Conservation (phyloP, 2,329 filamentous ascomycete genomes). For the Sarocladiaceae sp. region DNA sequence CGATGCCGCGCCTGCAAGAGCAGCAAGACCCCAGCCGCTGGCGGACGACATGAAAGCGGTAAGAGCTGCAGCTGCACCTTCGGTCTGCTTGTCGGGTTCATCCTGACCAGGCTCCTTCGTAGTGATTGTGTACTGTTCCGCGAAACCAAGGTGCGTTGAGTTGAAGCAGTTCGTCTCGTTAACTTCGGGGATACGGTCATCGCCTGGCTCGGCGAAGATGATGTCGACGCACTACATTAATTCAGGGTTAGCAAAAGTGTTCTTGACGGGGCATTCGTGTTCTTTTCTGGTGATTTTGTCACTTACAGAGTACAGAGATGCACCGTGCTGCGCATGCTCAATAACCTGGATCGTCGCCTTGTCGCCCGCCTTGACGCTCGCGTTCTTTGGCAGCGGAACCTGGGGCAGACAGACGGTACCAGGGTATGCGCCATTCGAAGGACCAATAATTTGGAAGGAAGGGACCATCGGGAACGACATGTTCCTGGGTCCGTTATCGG, state of each 20-base stretch:
- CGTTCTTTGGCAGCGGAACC: constrained; percentile 70
- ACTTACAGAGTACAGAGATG: constrained; percentile 72
- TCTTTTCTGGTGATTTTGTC: too few relatives aligned
- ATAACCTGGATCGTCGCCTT: constrained; percentile 86
- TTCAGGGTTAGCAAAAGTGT: too few relatives aligned
- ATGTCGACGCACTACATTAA: constrained; percentile 78
- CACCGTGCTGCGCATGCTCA: constrained; percentile 77
- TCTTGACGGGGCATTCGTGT: too few relatives aligned
- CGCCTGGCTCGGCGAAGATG: constrained; percentile 74
- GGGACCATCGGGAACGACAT: constrained; percentile 80
- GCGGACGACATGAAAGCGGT: background rate
- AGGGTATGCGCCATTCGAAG: constrained; percentile 75
- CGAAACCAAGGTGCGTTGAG: constrained; percentile 68
- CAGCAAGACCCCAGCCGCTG: background rate
- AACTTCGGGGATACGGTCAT: constrained; percentile 61
- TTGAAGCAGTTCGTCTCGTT: constrained; percentile 86
- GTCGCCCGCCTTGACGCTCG: constrained; percentile 70
- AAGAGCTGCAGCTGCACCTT: constrained; percentile 20
- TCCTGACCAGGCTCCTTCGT: constrained; percentile 35
- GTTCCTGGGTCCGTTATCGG: constrained; percentile 64
- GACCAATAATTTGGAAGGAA: constrained; percentile 77
- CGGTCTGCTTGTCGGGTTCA: constrained; percentile 10
- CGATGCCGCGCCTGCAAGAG: background rate
- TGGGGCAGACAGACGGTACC: constrained; percentile 87
- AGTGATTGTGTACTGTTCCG: constrained; percentile 66